A percentile compares a stretch with the other conserved stretches of the same genome.
Evolutionary conservation across 177 flowering plant genomes (phyloP).

Genomic region (Telopea speciosissima): DNA sequence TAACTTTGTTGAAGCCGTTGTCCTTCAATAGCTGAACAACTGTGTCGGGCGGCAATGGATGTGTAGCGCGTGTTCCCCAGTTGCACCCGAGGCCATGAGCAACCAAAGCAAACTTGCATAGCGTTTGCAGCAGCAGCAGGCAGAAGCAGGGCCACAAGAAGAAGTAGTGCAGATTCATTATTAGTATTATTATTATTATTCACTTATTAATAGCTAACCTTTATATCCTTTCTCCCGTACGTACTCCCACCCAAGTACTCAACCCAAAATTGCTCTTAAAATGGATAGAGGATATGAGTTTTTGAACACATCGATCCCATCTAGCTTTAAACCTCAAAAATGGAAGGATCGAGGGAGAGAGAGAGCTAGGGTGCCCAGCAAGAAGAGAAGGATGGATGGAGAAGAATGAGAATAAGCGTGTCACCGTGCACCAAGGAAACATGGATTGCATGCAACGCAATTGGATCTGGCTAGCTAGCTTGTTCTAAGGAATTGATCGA

Average conservation of each 20-base stretch:
- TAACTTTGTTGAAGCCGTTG: conserved; percentile 80
- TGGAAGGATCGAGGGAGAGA: no score
- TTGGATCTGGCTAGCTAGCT: conserved; percentile 6
- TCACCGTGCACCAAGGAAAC: no score
- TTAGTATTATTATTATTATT: no score
- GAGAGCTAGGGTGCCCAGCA: not conserved
- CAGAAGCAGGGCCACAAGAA: conserved; percentile 15
- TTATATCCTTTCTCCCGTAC: no score
- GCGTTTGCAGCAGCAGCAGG: conserved; percentile 17
- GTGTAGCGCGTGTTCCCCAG: conserved; percentile 70
- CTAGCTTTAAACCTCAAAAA: no score
- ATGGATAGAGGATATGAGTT: not conserved
- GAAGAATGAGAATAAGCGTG: conserved; percentile 2
- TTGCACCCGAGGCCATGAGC: conserved; percentile 55
- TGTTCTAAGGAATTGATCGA: no score
- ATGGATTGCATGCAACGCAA: conserved; percentile 21
- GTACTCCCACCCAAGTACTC: no score
- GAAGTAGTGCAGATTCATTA: conserved; percentile 1
- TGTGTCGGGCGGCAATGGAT: conserved; percentile 61
- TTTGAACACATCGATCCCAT: no score
- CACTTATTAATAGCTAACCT: no score
- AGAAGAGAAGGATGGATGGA: no score
- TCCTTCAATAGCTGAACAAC: conserved; percentile 71
- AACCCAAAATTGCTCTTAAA: not conserved
- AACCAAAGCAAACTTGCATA: not conserved